Evolutionary conservation across 1,284 basidiomycete species (phyloP), one percentile per base, ranked within the genome.

Genomic region (Volvariella volvacea): DNA sequence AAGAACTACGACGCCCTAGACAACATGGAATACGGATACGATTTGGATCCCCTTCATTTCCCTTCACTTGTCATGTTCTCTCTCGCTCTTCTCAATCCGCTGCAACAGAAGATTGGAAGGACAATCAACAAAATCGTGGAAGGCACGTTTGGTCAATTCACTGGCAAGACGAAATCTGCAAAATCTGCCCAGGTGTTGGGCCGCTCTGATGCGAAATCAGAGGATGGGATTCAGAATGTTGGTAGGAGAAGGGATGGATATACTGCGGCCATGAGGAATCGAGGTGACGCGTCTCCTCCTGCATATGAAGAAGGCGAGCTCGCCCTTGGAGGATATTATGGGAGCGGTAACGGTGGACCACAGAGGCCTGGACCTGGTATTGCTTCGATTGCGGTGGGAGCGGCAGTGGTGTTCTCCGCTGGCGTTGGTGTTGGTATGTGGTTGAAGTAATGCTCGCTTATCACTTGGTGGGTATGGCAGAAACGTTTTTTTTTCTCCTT

Each of bases 21-120:
- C n/a, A n/a, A n/a, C n/a, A n/a, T n/a, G 49, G 34, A 36, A 15
- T 6, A 8, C n/a, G 34, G 34, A 36, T 36, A 36, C 15, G 34
- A 36, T 4, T 57, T 60, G 40, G 70, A 72, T 45, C 70, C 70
- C 12, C 53, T 72, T 12, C 67, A 71, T 51, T 48, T 72, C 22
- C 67, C 69, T 10, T 70, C 68, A 2, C 49, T 72, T 12, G 19
- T 71, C 10, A 39, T 65, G 22, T 65, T 68, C 40, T 66, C 67
- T 1, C 40, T 67, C 8, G 69, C 67, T 2, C 59, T 71, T 14
- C 51, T 70, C 6, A 60, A 56, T 1, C 66, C 66, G 1, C 49
- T 70, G 20, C 34, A 36, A n/a, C 6, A 15, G 7, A 36, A 36
- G 34, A 36, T 36, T 36, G 34, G n/a, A 15, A 15, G 15, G 34